These are phyloP conservation scores for Pyrus hybrid DNA, from an alignment of 331 rosid species.

Conservation along the genomic window DNA sequence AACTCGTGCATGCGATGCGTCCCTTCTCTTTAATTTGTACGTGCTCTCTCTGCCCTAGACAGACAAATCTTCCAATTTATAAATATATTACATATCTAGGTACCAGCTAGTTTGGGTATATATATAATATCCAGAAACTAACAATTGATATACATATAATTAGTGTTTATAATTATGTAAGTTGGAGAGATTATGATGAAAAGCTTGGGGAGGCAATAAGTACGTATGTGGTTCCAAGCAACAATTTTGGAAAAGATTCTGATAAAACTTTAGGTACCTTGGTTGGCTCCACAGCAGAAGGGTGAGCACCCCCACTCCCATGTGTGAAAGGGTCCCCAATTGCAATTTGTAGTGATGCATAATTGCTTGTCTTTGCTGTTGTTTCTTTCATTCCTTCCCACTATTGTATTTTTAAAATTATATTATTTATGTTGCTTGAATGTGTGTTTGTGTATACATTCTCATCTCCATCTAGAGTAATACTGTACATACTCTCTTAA, in stretches of 20 bases:
- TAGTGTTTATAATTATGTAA: neutral
- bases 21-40: neutral
- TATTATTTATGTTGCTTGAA: neutral
- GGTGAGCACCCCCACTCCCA: slow-evolving; percentile 50
- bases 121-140: neutral
- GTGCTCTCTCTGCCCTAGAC: neutral
- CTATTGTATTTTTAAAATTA: neutral
- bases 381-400: slow-evolving; percentile 38
- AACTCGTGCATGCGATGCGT: neutral
- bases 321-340: slow-evolving; percentile 87
- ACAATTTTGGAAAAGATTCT: slow-evolving; percentile 51
- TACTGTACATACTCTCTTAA: neutral
- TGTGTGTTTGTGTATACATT: neutral
- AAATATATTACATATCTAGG: neutral
- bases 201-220: neutral
- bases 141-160: no score
- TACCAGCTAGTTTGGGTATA: neutral
- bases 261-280: slow-evolving; percentile 23
- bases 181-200: neutral
- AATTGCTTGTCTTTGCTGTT: slow-evolving; percentile 61
- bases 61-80: neutral
- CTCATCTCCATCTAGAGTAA: neutral
- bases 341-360: slow-evolving; percentile 43
- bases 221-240: slow-evolving; percentile 15
- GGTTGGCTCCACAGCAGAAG: slow-evolving; percentile 47